A percentile compares a stretch with the other conserved stretches of the same genome.
phyloP scores from a whole-genome alignment of 2,329 filamentous ascomycete genomes.

The Cladosporium sp. region DNA sequence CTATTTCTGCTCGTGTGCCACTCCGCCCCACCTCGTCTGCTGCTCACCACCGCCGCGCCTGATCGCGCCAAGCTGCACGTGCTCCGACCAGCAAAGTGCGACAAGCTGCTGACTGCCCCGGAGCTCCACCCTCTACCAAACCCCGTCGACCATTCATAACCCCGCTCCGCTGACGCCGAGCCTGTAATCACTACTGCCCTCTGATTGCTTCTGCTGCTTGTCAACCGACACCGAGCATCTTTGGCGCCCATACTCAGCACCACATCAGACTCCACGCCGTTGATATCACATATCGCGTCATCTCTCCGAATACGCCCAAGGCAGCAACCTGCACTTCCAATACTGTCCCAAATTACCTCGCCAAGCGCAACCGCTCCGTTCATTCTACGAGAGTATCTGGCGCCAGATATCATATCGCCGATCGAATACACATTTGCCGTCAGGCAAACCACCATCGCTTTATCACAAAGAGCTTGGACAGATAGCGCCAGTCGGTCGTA shows the following conservation, averaged over 20 bases:
- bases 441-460: background rate
- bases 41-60: background rate
- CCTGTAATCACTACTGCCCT: background rate
- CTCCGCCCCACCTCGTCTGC: background rate
- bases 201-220: background rate
- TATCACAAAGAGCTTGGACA: background rate
- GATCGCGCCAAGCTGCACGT: conserved; percentile 7
- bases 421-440: background rate
- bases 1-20: background rate
- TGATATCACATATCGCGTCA: too few species aligned
- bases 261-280: background rate
- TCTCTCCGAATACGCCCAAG: background rate
- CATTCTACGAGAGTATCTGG: background rate
- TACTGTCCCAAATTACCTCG: background rate
- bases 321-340: background rate
- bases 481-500: background rate
- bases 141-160: background rate
- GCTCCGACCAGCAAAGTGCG: conserved; percentile 11
- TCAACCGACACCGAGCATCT: background rate
- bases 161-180: background rate
- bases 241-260: background rate
- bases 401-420: background rate
- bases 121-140: conserved; percentile 9
- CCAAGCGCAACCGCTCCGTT: background rate
- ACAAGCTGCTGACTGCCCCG: conserved; percentile 10